Evolutionary conservation across 768 basidiomycete species (phyloP), one percentile per base, ranked within the genome.

Genomic region (Asterophora lycoperdoides): DNA sequence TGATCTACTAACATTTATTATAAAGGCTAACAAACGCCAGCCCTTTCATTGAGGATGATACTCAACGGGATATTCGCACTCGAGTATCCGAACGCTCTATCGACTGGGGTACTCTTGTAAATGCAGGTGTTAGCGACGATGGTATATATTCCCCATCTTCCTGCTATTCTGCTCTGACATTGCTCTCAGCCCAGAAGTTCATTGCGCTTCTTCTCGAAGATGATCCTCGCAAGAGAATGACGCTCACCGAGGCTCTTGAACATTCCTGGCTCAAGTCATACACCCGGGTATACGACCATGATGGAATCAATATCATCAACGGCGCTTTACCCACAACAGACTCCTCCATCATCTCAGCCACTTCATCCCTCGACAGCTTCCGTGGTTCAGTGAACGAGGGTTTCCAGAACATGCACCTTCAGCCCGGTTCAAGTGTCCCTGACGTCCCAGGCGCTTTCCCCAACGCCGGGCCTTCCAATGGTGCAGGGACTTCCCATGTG

Each of bases 1-100:
- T 15, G 45, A 44, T 5, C 9, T n/a, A 13, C 10, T 42, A 20
- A 39, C 26, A 13, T 52, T 10, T 29, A 36, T 15, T 44, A 19
- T 38, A 39, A 48, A 90, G 88, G 88, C 64, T 93, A 35, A 84
- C 87, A 0, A 85, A 87, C 61, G 60, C 80, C 0, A 80, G 76
- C 29, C 92, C 93, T 0, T 95, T 97, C 68, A 72, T 86, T 30
- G 90, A 93, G 54, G 81, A 89, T 30, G 80, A 80, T n/a, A 68
- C 67, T 33, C 70, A 75, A 20, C 66, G 70, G 2, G 81, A 83
- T 45, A 71, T 93, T 34, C 78, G 79, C 41, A 68, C 77, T 40
- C 79, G 85, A 5, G 83, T 89, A 42, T 61, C 69, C 3, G 67
- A 68, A 17, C 81, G 88, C 3, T 63, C 47, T 3, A 77, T 91